phyloP scores from a whole-genome alignment of 2,329 filamentous ascomycete genomes.

The Alternaria sp. region DNA sequence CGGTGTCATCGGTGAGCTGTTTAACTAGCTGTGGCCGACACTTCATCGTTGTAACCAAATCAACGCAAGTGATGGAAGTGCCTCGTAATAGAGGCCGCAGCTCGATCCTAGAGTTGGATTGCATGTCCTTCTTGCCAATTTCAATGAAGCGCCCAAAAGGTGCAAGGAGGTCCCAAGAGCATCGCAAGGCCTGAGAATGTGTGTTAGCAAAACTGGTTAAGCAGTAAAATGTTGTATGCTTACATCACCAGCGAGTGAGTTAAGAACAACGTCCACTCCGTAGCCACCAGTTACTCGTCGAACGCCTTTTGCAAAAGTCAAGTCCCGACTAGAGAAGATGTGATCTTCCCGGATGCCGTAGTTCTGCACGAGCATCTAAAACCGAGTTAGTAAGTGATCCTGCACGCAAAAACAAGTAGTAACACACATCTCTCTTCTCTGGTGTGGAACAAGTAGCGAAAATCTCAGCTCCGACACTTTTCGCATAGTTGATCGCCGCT shows the following conservation, averaged over 20 bases:
- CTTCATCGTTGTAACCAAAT: slow-evolving; percentile 9
- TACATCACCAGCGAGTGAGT: no score
- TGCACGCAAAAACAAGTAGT: no score
- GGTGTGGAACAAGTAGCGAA: no score
- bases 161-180: slow-evolving; percentile 58
- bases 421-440: no score
- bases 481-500: slow-evolving; percentile 29
- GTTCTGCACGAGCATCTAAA: slow-evolving; percentile 1
- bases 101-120: slow-evolving; percentile 16
- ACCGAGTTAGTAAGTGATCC: no score
- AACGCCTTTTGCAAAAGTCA: not conserved
- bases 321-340: slow-evolving; percentile 32
- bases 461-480: slow-evolving; percentile 21
- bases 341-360: slow-evolving; percentile 33
- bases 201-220: no score
- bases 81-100: slow-evolving; percentile 16
- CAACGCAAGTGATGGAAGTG: slow-evolving; percentile 13
- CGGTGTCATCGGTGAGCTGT: not conserved
- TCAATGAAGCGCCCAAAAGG: slow-evolving; percentile 23
- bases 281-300: not conserved
- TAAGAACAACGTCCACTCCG: slow-evolving; percentile 8
- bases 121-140: slow-evolving; percentile 27
- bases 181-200: no score
- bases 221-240: no score
- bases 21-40: slow-evolving; percentile 1